A percentile compares a stretch with the other conserved stretches of the same genome.
Evolutionary conservation across 495 filamentous ascomycete species (phyloP).

Genomic region (Penicillium cosmopolitanum): DNA sequence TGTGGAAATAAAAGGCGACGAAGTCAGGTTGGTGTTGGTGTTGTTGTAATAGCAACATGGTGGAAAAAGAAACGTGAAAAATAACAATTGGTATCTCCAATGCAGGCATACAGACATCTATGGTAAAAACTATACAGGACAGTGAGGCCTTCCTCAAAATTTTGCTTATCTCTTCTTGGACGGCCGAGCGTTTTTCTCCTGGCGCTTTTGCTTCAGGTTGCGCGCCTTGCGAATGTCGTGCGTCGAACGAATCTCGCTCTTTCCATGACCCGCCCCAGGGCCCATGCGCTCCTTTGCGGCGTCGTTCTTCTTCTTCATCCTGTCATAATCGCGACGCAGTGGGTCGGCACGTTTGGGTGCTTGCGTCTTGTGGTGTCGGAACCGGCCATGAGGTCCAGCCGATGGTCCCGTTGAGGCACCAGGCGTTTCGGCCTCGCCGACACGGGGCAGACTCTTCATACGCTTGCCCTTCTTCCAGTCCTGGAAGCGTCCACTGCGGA

Average conservation of each 20-base stretch:
- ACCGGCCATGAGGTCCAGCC: constrained; percentile 40
- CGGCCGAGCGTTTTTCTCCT: constrained; percentile 90
- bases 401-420: constrained; percentile 36
- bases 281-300: constrained; percentile 76
- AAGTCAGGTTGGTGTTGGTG: not conserved
- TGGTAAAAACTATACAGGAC: constrained; percentile 14
- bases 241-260: constrained; percentile 76
- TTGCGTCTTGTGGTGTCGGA: constrained; percentile 79
- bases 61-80: not conserved
- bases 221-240: constrained; percentile 86
- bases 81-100: constrained; percentile 23
- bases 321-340: constrained; percentile 83
- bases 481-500: constrained; percentile 92
- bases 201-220: constrained; percentile 71
- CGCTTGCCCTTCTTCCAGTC: constrained; percentile 85
- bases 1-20: not conserved
- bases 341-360: constrained; percentile 93
- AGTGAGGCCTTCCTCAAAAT: not conserved
- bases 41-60: too few species aligned
- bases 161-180: constrained; percentile 55
- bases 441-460: constrained; percentile 72
- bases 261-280: constrained; percentile 65
- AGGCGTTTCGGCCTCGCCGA: constrained; percentile 75
- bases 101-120: constrained; percentile 12
- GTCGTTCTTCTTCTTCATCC: constrained; percentile 84